Conservation (phyloP, 441 rosid genomes). For the Adansonia grandidieri region DNA sequence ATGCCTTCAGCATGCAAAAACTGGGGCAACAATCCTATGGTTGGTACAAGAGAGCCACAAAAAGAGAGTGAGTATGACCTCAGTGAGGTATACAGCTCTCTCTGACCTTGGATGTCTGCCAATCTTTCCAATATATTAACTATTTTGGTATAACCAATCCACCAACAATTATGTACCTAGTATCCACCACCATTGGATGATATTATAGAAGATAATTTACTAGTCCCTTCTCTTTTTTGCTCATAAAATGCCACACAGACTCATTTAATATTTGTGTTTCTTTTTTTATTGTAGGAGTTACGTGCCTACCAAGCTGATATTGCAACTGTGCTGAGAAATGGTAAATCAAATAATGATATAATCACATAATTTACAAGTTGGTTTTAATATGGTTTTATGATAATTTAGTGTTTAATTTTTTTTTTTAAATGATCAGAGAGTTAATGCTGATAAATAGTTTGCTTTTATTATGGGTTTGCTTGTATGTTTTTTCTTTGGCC, state of each 20-base stretch:
- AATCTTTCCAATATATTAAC: conserved; percentile 1
- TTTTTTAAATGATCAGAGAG: not conserved
- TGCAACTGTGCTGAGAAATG: conserved; percentile 92
- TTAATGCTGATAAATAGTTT: conserved; percentile 10
- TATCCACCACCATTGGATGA: not conserved
- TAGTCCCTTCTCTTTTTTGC: not conserved
- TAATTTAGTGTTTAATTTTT: not conserved
- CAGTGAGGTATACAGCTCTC: not conserved
- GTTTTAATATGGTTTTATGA: conserved; percentile 15
- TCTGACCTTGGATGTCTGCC: conserved; percentile 13
- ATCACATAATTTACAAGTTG: not conserved
- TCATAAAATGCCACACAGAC: not conserved
- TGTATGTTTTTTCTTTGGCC: not conserved
- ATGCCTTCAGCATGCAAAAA: conserved; percentile 1
- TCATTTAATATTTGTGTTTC: conserved; percentile 18
- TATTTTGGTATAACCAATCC: not conserved
- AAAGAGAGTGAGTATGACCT: conserved; percentile 12
- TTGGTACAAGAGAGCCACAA: not conserved
- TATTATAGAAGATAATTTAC: not conserved
- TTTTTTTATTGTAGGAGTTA: conserved; percentile 64
- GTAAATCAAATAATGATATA: conserved; percentile 42
- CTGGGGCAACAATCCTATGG: conserved; percentile 17
- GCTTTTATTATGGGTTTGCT: conserved; percentile 10
- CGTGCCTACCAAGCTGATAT: conserved; percentile 99
- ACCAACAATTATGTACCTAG: not conserved